phyloP scores from a whole-genome alignment of 2,329 filamentous ascomycete genomes.

The Hypoxylon sp. region DNA sequence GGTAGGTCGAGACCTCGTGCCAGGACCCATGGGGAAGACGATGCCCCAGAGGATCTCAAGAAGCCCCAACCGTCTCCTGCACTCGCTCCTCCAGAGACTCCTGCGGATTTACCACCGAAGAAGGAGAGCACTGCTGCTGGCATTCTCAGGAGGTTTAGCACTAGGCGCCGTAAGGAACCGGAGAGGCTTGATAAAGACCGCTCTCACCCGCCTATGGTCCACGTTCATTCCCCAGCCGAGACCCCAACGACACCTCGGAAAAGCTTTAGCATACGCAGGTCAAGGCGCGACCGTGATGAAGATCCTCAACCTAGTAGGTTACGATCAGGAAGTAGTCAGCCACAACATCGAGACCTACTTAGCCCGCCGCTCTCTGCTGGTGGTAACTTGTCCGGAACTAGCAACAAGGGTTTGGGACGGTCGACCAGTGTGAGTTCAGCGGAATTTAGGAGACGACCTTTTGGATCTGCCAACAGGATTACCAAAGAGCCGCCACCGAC shows the following conservation, averaged over 20 bases:
- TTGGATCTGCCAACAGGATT: slow-evolving; percentile 60
- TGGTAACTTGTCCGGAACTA: slow-evolving; percentile 64
- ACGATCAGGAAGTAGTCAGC: slow-evolving; percentile 73
- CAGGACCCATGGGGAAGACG: slow-evolving; percentile 94
- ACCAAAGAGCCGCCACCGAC: slow-evolving; percentile 78
- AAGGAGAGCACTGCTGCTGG: slow-evolving; percentile 91
- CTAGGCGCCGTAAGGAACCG: slow-evolving; percentile 79
- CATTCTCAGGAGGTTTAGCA: slow-evolving; percentile 90
- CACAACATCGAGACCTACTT: slow-evolving; percentile 83
- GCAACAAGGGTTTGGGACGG: slow-evolving; percentile 80
- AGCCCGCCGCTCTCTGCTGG: slow-evolving; percentile 78
- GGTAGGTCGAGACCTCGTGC: slow-evolving; percentile 87
- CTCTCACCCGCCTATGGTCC: slow-evolving; percentile 79
- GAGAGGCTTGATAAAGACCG: slow-evolving; percentile 74
- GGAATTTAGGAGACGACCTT: slow-evolving; percentile 78
- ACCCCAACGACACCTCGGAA: slow-evolving; percentile 77
- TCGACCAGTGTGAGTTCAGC: slow-evolving; percentile 94
- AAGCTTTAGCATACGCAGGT: slow-evolving; percentile 85
- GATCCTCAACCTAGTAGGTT: slow-evolving; percentile 57
- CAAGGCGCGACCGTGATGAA: slow-evolving; percentile 69
- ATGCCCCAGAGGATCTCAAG: slow-evolving; percentile 81
- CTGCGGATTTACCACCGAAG: slow-evolving; percentile 74
- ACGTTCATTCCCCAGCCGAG: slow-evolving; percentile 83
- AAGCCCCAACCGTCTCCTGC: slow-evolving; percentile 69
- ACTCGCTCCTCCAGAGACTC: slow-evolving; percentile 67